Base-by-base conservation (phyloP, 257 asterid genomes). In the Gardenia jasminoides region DNA sequence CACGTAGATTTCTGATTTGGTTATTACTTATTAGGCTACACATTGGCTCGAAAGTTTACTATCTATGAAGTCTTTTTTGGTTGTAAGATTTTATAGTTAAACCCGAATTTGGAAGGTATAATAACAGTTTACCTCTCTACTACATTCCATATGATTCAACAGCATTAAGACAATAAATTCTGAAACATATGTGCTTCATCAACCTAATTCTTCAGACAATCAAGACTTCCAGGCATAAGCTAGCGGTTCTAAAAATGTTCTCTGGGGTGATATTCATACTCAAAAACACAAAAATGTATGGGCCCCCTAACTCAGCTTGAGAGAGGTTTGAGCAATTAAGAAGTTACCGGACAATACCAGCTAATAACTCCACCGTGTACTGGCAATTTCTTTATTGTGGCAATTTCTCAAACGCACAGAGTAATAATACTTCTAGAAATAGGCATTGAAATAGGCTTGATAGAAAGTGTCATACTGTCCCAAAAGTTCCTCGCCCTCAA, bases 401-500 rank as follows among this genome's bases (percentile, higher is more conserved):
- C n/a, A n/a, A n/a, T n/a, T 3, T 26, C 59, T 20, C n/a, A 17
- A 24, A 5, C 46, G 46, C 17, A 39, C n/a, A 31, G 41, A 26
- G 26, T 11, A 9, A 36, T 12, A 33, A 16, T 4, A 6, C 48
- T 36, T 36, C 41, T 36, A 36, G 41, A 75, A 75, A 44, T 12
- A 66, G 22, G 28, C 26, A 66, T 47, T 2, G 11, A 41, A 65
- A 48, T 39, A 43, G 20, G 13, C 50, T 31, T 30, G 30, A 77
- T 7, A 52, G 15, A 31, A 76, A 43, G 17, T 26, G 72, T 26
- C n/a, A n/a, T 20, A n/a, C 26, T 76, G 46, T 62, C 17, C 26
- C 50, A n/a, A 56, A 44, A 39, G 62, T 78, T 46, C 44, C 39
- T n/a, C 66, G 9, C 58, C 26, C 81, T 78, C 39, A 1, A 61